phyloP scores from a whole-genome alignment of 345 rosid genomes.

The Nephelium lappaceum region DNA sequence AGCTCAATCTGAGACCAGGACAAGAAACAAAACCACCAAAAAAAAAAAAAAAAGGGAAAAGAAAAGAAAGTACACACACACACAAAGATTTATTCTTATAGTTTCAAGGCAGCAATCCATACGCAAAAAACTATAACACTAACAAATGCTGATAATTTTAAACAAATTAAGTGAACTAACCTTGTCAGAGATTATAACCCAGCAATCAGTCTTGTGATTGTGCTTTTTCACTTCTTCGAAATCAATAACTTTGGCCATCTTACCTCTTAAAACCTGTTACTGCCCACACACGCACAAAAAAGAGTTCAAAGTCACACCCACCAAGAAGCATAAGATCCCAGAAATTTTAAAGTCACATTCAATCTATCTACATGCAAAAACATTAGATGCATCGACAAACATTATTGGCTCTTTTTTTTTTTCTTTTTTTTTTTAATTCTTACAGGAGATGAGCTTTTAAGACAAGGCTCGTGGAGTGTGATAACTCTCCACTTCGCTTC shows the following conservation, averaged over 20 bases:
- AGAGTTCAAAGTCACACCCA: neutral
- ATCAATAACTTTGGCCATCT: slow-evolving; percentile 31
- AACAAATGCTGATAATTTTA: neutral
- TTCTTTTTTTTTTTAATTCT: neutral
- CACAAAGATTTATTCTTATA: no score
- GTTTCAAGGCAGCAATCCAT: neutral
- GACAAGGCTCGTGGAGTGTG: neutral
- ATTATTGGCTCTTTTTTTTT: neutral
- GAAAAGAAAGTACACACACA: neutral
- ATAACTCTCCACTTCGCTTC: neutral
- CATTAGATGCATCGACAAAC: neutral
- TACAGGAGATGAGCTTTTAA: neutral
- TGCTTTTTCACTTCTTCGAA: slow-evolving; percentile 58
- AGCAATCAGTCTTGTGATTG: slow-evolving; percentile 56
- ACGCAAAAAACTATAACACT: neutral
- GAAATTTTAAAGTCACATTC: neutral
- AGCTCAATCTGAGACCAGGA: neutral
- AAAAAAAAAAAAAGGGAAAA: no score
- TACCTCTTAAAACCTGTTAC: slow-evolving; percentile 33
- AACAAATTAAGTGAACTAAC: slow-evolving; percentile 27
- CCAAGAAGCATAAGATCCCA: neutral
- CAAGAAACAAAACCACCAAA: neutral
- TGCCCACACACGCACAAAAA: neutral
- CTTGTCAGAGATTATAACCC: slow-evolving; percentile 77
- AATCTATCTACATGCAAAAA: neutral